Conservation (phyloP, 2,329 filamentous ascomycete genomes). For the Graphiopsis chlorocephala region DNA sequence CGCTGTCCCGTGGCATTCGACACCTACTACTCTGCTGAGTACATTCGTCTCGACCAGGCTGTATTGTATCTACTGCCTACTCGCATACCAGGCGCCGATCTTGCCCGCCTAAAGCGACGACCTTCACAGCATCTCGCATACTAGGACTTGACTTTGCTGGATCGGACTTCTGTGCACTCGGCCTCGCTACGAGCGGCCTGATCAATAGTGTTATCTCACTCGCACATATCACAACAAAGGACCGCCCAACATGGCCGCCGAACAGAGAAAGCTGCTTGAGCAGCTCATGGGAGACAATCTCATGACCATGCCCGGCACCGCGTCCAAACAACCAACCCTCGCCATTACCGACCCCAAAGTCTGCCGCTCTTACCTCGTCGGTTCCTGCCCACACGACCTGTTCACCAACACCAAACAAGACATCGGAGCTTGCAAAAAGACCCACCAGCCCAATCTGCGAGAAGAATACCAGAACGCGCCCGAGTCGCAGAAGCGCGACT, state of each 20-base stretch:
- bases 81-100: background rate
- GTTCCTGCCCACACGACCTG: constrained; percentile 95
- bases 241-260: constrained; percentile 70
- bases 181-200: background rate
- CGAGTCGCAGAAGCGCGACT: constrained; percentile 68
- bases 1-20: background rate
- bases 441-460: constrained; percentile 86
- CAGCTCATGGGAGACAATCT: constrained; percentile 77
- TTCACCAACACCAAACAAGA: constrained; percentile 99
- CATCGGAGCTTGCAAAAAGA: constrained; percentile 80
- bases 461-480: constrained; percentile 78
- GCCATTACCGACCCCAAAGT: constrained; percentile 89
- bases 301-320: constrained; percentile 69
- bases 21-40: background rate
- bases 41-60: background rate
- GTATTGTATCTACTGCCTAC: background rate
- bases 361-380: constrained; percentile 89
- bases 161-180: too few relatives aligned
- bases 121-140: background rate
- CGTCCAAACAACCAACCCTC: constrained; percentile 74
- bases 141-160: background rate
- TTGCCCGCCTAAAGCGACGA: background rate
- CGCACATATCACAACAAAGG: background rate
- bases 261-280: constrained; percentile 98
- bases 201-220: background rate